Conservation (phyloP, 1,139 yeast genomes). For the Taphrina confusa region DNA sequence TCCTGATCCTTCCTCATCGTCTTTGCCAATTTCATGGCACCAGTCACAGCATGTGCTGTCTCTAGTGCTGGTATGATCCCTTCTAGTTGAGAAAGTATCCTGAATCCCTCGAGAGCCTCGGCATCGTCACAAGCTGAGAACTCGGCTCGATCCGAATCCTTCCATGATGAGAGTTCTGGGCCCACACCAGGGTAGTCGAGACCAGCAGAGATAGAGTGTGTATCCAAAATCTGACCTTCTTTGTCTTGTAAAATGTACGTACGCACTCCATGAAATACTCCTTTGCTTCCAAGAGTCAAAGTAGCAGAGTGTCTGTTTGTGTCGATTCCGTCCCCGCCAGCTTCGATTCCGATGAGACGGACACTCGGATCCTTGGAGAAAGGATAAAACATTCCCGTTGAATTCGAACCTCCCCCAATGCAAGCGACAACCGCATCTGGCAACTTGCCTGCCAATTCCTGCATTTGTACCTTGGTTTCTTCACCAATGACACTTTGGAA, state of each 20-base stretch:
- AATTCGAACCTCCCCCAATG: conserved; percentile 98
- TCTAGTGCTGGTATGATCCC: conserved; percentile 99
- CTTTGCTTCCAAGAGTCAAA: conserved; percentile 85
- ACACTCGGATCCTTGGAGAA: conserved; percentile 80
- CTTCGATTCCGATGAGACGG: conserved; percentile 88
- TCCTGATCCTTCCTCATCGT: conserved; percentile 76
- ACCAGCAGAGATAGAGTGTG: conserved; percentile 93
- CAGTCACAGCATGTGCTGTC: conserved; percentile 92
- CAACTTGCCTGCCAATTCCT: conserved; percentile 72
- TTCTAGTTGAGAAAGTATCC: conserved; percentile 82
- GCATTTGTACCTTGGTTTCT: conserved; percentile 90
- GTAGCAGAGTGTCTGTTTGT: conserved; percentile 90
- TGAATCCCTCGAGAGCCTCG: conserved; percentile 88
- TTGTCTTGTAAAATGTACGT: conserved; percentile 85
- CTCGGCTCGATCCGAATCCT: conserved; percentile 85
- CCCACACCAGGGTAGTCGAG: conserved; percentile 99
- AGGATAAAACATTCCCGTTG: conserved; percentile 93
- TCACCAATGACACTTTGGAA: conserved; percentile 97
- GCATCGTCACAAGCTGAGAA: conserved; percentile 93
- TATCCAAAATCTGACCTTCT: conserved; percentile 96
- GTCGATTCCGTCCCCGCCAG: conserved; percentile 96
- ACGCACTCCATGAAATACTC: conserved; percentile 97
- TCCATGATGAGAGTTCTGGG: conserved; percentile 96
- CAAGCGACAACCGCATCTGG: conserved; percentile 97
- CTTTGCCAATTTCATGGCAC: conserved; percentile 87